Evolutionary conservation across 108 stramenopile species (phyloP).

Genomic region (Stephanodiscus triporus): DNA sequence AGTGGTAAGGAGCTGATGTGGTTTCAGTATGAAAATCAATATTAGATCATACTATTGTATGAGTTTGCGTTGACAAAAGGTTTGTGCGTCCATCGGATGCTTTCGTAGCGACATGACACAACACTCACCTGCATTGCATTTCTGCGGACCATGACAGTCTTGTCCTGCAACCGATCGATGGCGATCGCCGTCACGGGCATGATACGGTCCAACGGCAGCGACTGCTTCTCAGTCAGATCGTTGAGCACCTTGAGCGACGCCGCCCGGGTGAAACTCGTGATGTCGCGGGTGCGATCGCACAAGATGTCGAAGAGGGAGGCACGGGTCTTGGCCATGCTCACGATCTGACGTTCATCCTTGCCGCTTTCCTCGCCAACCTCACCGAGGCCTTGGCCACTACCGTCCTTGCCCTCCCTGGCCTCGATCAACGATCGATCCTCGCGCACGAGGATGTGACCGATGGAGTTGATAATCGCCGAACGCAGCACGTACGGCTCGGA

Average conservation of each 20-base stretch:
- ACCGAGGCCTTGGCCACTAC: background rate
- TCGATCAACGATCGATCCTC: constrained; percentile 35
- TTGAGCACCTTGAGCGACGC: constrained; percentile 88
- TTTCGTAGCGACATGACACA: background rate
- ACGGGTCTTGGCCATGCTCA: constrained; percentile 59
- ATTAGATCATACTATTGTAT: background rate
- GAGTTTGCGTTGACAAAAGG: background rate
- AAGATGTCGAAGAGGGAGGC: constrained; percentile 85
- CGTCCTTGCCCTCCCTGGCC: constrained; percentile 31
- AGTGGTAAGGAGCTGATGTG: constrained; percentile 65
- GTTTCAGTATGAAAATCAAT: background rate
- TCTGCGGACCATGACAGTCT: constrained; percentile 93
- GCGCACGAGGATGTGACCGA: constrained; percentile 69
- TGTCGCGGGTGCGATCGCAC: constrained; percentile 73
- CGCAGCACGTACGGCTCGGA: constrained; percentile 79
- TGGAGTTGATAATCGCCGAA: constrained; percentile 73
- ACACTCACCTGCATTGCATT: constrained; percentile 86
- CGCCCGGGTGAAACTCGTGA: constrained; percentile 80
- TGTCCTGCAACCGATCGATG: constrained; percentile 90
- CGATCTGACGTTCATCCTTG: constrained; percentile 32
- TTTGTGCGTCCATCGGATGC: background rate
- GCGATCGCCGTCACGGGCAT: constrained; percentile 82
- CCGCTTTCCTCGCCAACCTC: background rate
- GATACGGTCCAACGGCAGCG: constrained; percentile 75
- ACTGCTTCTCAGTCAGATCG: constrained; percentile 61